Conservation (phyloP, 1,284 basidiomycete genomes). For the Gymnopus androsaceus region DNA sequence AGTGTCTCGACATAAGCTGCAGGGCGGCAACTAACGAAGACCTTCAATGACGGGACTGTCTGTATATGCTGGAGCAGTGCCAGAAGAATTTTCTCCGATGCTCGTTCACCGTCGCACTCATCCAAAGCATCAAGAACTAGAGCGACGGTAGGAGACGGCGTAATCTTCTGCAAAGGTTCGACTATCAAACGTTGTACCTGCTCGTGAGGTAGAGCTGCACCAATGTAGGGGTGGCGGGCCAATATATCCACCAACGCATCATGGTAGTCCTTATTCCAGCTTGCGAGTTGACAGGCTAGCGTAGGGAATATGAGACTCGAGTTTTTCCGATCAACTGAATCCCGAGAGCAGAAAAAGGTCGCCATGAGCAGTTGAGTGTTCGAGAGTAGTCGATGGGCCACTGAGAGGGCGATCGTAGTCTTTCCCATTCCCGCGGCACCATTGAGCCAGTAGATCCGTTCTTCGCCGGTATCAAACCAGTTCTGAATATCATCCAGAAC, state of each 20-base stretch:
- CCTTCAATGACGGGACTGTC: background rate
- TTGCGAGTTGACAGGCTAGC: slow-evolving; percentile 1
- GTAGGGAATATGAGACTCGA: slow-evolving; percentile 1
- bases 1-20: slow-evolving; percentile 4
- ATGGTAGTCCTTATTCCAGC: background rate
- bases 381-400: background rate
- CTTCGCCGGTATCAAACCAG: background rate
- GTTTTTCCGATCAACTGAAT: slow-evolving; percentile 1
- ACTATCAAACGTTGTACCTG: slow-evolving; percentile 4
- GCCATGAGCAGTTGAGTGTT: background rate
- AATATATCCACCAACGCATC: background rate
- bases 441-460: slow-evolving; percentile 3
- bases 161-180: background rate
- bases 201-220: background rate
- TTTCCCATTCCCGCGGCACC: slow-evolving; percentile 9
- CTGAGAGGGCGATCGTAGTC: slow-evolving; percentile 4
- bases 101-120: slow-evolving; percentile 2
- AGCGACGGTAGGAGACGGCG: background rate
- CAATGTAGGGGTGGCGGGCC: background rate
- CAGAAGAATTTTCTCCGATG: slow-evolving; percentile 4
- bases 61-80: slow-evolving; percentile 1
- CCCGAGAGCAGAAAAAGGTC: slow-evolving; percentile 4
- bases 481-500: slow-evolving; percentile 4
- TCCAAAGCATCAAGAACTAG: slow-evolving; percentile 4
- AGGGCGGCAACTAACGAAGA: slow-evolving; percentile 4